Conservation (phyloP, 176 grass and related monocot genomes). For the maize (Zea mays) region DNA sequence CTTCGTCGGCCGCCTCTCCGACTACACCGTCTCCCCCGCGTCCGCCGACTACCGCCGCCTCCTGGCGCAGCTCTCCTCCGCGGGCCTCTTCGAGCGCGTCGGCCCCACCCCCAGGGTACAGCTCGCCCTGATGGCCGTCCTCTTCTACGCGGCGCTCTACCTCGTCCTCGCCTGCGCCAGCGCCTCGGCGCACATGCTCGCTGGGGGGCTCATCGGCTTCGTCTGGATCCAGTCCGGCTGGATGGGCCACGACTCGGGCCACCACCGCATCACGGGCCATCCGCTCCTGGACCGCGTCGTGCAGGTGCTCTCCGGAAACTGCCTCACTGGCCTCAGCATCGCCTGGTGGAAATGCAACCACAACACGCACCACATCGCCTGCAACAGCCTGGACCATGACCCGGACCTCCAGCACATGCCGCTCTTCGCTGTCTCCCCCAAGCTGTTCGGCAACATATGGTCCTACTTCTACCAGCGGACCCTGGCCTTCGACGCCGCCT, state of each 20-base stretch:
- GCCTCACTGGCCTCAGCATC: conserved; percentile 87
- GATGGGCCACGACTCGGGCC: conserved; percentile 90
- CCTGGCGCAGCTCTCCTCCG: conserved; percentile 52
- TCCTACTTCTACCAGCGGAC: conserved; percentile 72
- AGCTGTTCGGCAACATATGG: conserved; percentile 64
- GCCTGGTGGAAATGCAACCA: conserved; percentile 98
- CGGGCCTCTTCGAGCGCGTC: conserved; percentile 68
- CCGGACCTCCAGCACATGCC: conserved; percentile 98
- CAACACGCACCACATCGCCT: conserved; percentile 89
- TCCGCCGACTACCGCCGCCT: conserved; percentile 78
- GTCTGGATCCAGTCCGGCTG: conserved; percentile 86
- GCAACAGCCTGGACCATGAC: conserved; percentile 93
- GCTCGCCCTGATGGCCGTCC: conserved; percentile 30
- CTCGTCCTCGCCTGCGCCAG: conserved; percentile 35
- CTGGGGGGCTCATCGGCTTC: conserved; percentile 58
- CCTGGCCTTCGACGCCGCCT: conserved; percentile 52
- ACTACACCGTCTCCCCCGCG: conserved; percentile 57
- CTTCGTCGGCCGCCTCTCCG: conserved; percentile 66
- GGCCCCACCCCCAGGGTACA: conserved; percentile 37
- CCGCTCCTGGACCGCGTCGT: conserved; percentile 48
- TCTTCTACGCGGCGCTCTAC: conserved; percentile 50
- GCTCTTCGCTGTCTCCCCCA: conserved; percentile 72
- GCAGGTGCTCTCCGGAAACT: conserved; percentile 77
- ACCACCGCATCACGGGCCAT: conserved; percentile 56
- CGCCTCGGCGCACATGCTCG: conserved; percentile 46